Percentiles rank a stretch among this genome's conserved stretches.
Evolutionary conservation across 352 stramenopile genomes (phyloP).

Genomic region (Lagenidium giganteum): DNA sequence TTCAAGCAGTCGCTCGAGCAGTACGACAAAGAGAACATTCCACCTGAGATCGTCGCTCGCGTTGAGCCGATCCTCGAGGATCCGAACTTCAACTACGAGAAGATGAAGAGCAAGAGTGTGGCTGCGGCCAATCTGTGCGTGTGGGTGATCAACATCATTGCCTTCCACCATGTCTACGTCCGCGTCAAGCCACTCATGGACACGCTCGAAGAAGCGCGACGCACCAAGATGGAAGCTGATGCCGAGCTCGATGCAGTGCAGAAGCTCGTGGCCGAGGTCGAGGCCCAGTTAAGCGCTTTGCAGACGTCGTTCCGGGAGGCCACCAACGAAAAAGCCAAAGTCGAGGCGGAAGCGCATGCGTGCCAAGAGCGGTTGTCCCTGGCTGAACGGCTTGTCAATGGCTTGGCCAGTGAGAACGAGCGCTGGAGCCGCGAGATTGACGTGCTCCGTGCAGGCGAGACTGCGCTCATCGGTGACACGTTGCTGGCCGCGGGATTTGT

Average conservation of each 20-base stretch:
- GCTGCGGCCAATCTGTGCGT: constrained; percentile 89
- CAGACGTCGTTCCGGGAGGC: constrained; percentile 80
- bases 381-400: constrained; percentile 86
- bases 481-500: constrained; percentile 87
- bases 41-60: constrained; percentile 74
- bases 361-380: constrained; percentile 86
- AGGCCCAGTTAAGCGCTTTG: constrained; percentile 68
- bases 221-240: constrained; percentile 75
- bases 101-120: constrained; percentile 92
- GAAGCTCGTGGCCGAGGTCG: constrained; percentile 78
- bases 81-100: constrained; percentile 91
- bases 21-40: constrained; percentile 92
- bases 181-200: constrained; percentile 95
- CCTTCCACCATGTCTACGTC: constrained; percentile 90
- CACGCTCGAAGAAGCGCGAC: constrained; percentile 75
- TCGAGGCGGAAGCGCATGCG: constrained; percentile 80
- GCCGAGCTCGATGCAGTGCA: constrained; percentile 76
- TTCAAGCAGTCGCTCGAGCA: constrained; percentile 90
- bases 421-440: constrained; percentile 89
- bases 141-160: constrained; percentile 93
- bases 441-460: constrained; percentile 59
- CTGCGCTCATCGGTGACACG: constrained; percentile 82
- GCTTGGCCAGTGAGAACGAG: constrained; percentile 84
- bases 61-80: constrained; percentile 87
- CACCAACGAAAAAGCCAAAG: constrained; percentile 89